A percentile compares a stretch with the other conserved stretches of the same genome.
phyloP scores from a whole-genome alignment of 495 filamentous ascomycete species.

The Penicillium arizonense region DNA sequence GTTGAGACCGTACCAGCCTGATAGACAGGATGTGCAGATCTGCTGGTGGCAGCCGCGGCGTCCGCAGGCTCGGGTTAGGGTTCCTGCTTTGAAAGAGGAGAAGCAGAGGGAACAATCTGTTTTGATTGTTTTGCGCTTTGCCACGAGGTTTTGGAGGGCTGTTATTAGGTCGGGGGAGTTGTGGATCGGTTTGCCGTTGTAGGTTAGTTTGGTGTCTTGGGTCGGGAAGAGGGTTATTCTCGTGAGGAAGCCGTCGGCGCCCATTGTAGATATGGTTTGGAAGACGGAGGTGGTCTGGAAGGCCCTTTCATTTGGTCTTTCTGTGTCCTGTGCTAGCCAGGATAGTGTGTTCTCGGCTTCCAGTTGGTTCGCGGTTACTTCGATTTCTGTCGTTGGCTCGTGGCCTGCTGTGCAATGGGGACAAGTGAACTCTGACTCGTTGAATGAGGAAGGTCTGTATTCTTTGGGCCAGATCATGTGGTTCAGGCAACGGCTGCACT shows the following conservation, averaged over 20 bases:
- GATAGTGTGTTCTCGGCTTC: constrained; percentile 29
- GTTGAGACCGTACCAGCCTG: constrained; percentile 26
- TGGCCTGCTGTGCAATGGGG: constrained; percentile 29
- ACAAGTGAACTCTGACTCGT: constrained; percentile 30
- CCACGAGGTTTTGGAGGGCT: constrained; percentile 30
- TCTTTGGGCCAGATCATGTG: constrained; percentile 40
- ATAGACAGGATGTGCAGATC: constrained; percentile 20
- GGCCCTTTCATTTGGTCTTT: constrained; percentile 23
- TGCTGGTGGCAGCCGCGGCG: constrained; percentile 23
- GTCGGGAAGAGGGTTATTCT: constrained; percentile 36
- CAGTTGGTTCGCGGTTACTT: constrained; percentile 30
- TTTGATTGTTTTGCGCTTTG: constrained; percentile 26
- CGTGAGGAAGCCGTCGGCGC: constrained; percentile 23
- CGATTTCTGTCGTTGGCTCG: constrained; percentile 25
- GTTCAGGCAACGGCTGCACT: constrained; percentile 39
- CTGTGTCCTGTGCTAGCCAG: constrained; percentile 39
- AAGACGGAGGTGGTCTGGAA: constrained; percentile 39
- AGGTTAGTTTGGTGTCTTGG: constrained; percentile 10
- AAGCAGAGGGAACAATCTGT: constrained; percentile 42
- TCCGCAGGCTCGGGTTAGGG: constrained; percentile 25
- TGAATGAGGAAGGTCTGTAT: constrained; percentile 29
- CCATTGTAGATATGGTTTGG: constrained; percentile 31
- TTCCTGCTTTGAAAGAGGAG: constrained; percentile 19
- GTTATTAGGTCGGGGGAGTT: constrained; percentile 31
- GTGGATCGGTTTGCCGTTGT: constrained; percentile 37